phyloP scores from a whole-genome alignment of 2,329 filamentous ascomycete species.

The Orbilia javanica region DNA sequence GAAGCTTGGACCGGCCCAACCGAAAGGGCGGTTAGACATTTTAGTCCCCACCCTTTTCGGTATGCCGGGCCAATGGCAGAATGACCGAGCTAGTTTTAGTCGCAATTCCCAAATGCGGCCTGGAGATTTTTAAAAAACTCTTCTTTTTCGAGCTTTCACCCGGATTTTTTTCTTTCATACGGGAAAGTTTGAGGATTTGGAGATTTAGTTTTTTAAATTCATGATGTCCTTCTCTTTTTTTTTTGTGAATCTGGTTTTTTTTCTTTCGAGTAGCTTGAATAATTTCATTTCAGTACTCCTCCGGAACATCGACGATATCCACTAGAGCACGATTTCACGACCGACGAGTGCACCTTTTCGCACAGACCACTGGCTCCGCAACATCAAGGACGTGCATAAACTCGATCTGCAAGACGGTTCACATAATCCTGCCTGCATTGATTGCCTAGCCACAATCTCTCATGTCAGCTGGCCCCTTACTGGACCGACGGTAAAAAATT shows the following conservation, averaged over 20 bases:
- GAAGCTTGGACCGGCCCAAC: conserved; percentile 32
- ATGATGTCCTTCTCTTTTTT: neutral
- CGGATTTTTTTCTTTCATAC: neutral
- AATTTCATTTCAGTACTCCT: neutral
- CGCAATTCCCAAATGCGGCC: neutral
- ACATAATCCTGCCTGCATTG: neutral
- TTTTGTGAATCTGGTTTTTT: neutral
- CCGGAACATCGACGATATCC: neutral
- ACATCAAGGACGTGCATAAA: neutral
- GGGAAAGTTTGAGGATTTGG: neutral
- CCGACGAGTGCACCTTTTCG: neutral
- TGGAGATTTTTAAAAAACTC: conserved; percentile 5
- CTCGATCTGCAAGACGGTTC: neutral
- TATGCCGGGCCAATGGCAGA: conserved; percentile 27
- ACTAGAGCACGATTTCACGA: neutral
- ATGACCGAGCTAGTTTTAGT: neutral
- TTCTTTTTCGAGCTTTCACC: neutral
- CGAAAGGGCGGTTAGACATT: conserved; percentile 47
- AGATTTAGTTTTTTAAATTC: neutral
- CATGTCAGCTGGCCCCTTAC: conserved; percentile 3
- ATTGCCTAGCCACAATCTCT: neutral
- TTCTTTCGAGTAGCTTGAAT: no score
- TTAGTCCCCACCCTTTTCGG: conserved; percentile 8
- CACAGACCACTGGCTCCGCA: neutral
- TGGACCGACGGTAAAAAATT: neutral